Base-by-base conservation (phyloP, 805 yeast species). In the Monosporozyma aquatica region DNA sequence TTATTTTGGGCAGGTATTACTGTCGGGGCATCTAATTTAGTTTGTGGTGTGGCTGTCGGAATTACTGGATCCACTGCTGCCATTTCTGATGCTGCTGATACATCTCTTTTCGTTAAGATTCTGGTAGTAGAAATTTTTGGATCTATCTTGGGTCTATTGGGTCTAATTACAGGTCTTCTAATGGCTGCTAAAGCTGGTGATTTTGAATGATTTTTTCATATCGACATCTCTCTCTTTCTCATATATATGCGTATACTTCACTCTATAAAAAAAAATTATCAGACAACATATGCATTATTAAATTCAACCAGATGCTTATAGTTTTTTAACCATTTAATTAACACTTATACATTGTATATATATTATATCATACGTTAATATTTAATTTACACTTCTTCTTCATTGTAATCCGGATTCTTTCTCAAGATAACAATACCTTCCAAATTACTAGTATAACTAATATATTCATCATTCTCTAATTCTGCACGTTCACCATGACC, bases 11-110 rank as follows among this genome's bases (percentile, higher is more conserved):
- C 97, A 21, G 98, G 98, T 23, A 59, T 89, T 40, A 92, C 98
- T 5, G 98, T 92, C 39, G 98, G 98, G 30, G 62, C 85, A 25
- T 80, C 94, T 56, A 92, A 92, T 66, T 75, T 92, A 62, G 82
- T 92, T 46, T 92, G 98, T 74, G 98, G 98, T 69, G 71, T 92
- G 43, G 90, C 96, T 3, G 98, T 92, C 38, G 98, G 98, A 49
- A 74, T 92, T 47, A 92, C 98, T 13, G 98, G 98, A 38, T 81
- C 97, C 21, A 92, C 97, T n/a, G 98, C 97, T 27, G 98, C 98
- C 32, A 77, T 92, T 47, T 78, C 95, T 35, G 98, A 92, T 67
- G 98, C 98, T 24, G 97, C 98, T 9, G 97, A 92, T 68, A 79
- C 96, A 20, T 75, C 95, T 4, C 71, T 92, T 51, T 92, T 92